These are phyloP conservation scores for Verticillium klebahnii DNA, from an alignment of 2,329 filamentous ascomycete genomes.

Conservation along the genomic window DNA sequence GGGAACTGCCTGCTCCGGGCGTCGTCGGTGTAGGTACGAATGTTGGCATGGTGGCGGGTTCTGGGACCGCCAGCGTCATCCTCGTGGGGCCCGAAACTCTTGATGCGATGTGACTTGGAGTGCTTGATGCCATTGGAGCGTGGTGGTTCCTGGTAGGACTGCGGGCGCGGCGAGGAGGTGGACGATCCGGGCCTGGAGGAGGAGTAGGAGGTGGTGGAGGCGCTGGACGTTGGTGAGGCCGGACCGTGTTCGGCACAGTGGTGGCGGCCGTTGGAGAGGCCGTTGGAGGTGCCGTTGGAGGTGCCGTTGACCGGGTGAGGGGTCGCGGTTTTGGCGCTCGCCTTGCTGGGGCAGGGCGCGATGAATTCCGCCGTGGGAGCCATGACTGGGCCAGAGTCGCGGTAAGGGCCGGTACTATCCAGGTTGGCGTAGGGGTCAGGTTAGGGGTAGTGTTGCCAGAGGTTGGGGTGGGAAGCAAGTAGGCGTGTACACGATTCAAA, in stretches of 20 bases:
- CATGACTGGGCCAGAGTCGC: neutral
- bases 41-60: constrained; percentile 20
- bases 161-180: constrained; percentile 6
- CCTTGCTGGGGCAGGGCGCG: neutral
- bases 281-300: constrained; percentile 1
- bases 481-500: neutral
- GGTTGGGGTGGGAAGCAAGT: neutral
- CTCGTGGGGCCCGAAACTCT: constrained; percentile 22
- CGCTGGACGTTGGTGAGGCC: neutral
- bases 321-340: neutral
- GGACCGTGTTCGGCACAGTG: neutral
- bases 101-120: constrained; percentile 19
- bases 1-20: constrained; percentile 32
- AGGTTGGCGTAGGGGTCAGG: neutral
- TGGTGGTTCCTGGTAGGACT: constrained; percentile 11
- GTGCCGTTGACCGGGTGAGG: neutral
- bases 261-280: neutral
- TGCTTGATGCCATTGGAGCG: constrained; percentile 12
- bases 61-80: constrained; percentile 27
- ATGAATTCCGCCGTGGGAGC: neutral
- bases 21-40: constrained; percentile 20
- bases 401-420: neutral
- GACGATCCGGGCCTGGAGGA: constrained; percentile 8
- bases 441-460: neutral
- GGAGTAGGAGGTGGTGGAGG: constrained; percentile 3